Percentiles rank a stretch among this genome's conserved stretches.
phyloP scores from a whole-genome alignment of 148 eudicot species.

The Arctostaphylos glauca region DNA sequence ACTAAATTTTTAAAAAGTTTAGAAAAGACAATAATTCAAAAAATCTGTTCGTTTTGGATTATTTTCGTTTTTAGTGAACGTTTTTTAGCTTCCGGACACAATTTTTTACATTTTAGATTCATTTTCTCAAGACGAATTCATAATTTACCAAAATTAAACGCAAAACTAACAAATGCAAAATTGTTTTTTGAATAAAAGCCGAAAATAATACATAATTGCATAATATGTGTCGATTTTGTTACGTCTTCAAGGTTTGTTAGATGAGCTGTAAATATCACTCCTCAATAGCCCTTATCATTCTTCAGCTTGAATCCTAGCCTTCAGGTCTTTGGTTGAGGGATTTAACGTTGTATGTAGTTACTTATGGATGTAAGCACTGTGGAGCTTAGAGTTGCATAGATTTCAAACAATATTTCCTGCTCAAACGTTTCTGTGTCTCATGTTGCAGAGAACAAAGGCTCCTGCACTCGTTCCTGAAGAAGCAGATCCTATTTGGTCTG shows the following conservation, averaged over 20 bases:
- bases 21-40: too few relatives aligned
- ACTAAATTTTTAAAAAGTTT: too few relatives aligned
- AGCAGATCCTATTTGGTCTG: conserved; percentile 60
- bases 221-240: background rate
- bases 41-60: too few relatives aligned
- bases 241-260: background rate
- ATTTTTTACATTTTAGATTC: too few relatives aligned
- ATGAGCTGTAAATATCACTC: background rate
- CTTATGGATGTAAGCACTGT: background rate
- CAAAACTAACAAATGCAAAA: too few relatives aligned
- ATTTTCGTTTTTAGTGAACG: too few relatives aligned
- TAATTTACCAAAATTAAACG: too few relatives aligned
- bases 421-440: background rate
- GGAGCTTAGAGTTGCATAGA: background rate
- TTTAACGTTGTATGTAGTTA: background rate
- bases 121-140: too few relatives aligned
- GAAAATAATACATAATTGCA: too few relatives aligned
- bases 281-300: background rate
- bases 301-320: background rate
- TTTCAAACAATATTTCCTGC: conserved; percentile 3
- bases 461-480: conserved; percentile 84
- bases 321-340: background rate
- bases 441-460: conserved; percentile 65
- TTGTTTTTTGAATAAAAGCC: too few relatives aligned
- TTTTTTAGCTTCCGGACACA: too few relatives aligned